phyloP scores from a whole-genome alignment of 495 filamentous ascomycete species.

The Aspergillus indologenus region DNA sequence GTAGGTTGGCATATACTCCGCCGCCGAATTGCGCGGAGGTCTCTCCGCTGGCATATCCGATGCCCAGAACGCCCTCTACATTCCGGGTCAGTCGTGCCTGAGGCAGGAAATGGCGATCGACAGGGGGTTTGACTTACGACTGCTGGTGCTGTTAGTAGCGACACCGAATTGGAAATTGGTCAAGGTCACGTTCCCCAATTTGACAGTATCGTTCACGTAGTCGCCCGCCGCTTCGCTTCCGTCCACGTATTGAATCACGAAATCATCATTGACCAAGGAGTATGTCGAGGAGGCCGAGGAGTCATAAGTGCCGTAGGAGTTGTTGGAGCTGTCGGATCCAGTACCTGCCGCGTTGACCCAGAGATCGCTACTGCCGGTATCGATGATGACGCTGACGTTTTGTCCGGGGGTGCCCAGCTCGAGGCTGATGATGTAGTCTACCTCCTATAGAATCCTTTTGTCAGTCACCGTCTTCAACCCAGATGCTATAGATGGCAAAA shows the following conservation, averaged over 20 bases:
- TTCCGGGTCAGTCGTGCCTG: background rate
- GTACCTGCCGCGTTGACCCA: conserved; percentile 77
- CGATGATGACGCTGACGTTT: conserved; percentile 63
- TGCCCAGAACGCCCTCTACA: conserved; percentile 78
- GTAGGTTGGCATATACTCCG: conserved; percentile 72
- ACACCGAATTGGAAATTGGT: conserved; percentile 79
- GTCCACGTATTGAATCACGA: conserved; percentile 92
- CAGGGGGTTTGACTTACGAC: too few species aligned
- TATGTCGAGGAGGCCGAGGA: conserved; percentile 81
- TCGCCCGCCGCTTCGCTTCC: conserved; percentile 76
- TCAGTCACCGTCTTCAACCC: too few species aligned
- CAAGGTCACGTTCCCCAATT: conserved; percentile 61
- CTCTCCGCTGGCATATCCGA: conserved; percentile 85
- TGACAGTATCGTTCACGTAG: conserved; percentile 77
- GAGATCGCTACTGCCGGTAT: conserved; percentile 86
- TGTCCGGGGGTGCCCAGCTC: conserved; percentile 67
- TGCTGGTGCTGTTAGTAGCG: conserved; percentile 50
- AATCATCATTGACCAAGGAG: conserved; percentile 68
- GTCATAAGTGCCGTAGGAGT: conserved; percentile 62
- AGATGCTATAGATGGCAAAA: too few species aligned
- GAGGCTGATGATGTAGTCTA: too few species aligned
- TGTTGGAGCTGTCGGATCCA: conserved; percentile 46
- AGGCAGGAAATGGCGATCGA: too few species aligned
- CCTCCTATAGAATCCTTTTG: too few species aligned
- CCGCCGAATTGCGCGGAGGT: conserved; percentile 63